Conservation (phyloP, 352 stramenopile species). For the Pythium utonaiense region DNA sequence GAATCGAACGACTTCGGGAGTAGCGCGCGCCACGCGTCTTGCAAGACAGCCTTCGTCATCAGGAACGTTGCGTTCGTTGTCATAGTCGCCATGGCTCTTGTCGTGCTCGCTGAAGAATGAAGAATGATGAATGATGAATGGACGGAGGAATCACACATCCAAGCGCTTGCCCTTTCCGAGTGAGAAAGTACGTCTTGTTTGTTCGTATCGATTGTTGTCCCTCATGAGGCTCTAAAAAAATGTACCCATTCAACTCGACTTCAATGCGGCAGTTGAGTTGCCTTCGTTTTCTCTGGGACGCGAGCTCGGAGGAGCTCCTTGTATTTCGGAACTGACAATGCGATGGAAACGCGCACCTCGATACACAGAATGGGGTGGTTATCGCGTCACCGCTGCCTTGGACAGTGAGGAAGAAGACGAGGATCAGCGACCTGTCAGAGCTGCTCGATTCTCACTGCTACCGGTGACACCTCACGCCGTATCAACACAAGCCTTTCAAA, state of each 20-base stretch:
- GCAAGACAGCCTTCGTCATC: background rate
- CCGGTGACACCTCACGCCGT: background rate
- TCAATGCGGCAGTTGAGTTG: slow-evolving; percentile 19
- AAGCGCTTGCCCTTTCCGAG: too few species aligned
- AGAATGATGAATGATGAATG: too few species aligned
- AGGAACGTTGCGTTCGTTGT: background rate
- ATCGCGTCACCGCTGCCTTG: background rate
- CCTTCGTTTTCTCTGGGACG: background rate
- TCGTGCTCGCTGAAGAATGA: too few species aligned
- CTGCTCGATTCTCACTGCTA: background rate
- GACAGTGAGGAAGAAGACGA: background rate
- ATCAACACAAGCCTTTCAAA: slow-evolving; percentile 4
- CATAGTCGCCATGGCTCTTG: background rate
- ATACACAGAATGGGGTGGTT: slow-evolving; percentile 2
- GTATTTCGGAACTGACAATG: background rate
- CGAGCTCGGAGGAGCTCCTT: background rate
- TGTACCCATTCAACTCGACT: slow-evolving; percentile 20
- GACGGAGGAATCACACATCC: too few species aligned
- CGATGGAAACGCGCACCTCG: slow-evolving; percentile 1
- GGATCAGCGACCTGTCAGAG: background rate
- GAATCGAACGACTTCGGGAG: slow-evolving; percentile 16
- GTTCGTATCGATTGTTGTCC: too few species aligned
- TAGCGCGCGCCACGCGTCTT: slow-evolving; percentile 6
- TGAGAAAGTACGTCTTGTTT: slow-evolving; percentile 3
- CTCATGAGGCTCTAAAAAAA: background rate